These are phyloP conservation scores for Parietichytrium sp. DNA, from an alignment of 108 stramenopile species.

Conservation along the genomic window DNA sequence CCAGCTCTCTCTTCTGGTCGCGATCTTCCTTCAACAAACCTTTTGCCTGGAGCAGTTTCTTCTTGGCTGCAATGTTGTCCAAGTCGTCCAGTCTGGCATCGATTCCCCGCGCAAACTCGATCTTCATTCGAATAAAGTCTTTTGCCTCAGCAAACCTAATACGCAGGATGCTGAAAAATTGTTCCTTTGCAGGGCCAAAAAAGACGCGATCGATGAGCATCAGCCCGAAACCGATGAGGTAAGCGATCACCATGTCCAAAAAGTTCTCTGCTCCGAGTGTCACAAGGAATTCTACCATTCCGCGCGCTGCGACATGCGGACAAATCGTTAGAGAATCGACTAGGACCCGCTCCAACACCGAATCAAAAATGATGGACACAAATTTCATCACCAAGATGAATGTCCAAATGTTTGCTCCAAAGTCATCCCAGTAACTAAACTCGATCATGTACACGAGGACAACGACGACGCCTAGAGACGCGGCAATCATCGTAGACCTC, in stretches of 20 bases:
- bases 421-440: slow-evolving; percentile 73
- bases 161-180: background rate
- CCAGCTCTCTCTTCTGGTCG: slow-evolving; percentile 53
- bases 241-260: slow-evolving; percentile 74
- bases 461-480: slow-evolving; percentile 66
- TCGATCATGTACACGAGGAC: slow-evolving; percentile 69
- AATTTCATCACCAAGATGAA: slow-evolving; percentile 71
- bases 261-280: slow-evolving; percentile 75
- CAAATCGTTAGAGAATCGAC: slow-evolving; percentile 71
- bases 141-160: background rate
- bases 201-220: slow-evolving; percentile 67
- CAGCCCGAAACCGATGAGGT: slow-evolving; percentile 74
- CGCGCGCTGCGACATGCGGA: slow-evolving; percentile 69
- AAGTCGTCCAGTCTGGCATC: slow-evolving; percentile 52
- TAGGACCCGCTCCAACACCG: slow-evolving; percentile 65
- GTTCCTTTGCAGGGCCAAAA: slow-evolving; percentile 55
- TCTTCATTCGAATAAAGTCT: background rate
- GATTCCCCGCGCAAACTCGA: slow-evolving; percentile 28
- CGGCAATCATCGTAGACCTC: slow-evolving; percentile 67
- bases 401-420: slow-evolving; percentile 74
- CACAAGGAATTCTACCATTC: slow-evolving; percentile 62
- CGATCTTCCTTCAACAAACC: slow-evolving; percentile 39
- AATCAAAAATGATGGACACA: slow-evolving; percentile 61
- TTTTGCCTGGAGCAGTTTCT: background rate
- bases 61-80: background rate